These are phyloP conservation scores for Seiridium unicorne DNA, from an alignment of 2,329 filamentous ascomycete species.

Conservation along the genomic window DNA sequence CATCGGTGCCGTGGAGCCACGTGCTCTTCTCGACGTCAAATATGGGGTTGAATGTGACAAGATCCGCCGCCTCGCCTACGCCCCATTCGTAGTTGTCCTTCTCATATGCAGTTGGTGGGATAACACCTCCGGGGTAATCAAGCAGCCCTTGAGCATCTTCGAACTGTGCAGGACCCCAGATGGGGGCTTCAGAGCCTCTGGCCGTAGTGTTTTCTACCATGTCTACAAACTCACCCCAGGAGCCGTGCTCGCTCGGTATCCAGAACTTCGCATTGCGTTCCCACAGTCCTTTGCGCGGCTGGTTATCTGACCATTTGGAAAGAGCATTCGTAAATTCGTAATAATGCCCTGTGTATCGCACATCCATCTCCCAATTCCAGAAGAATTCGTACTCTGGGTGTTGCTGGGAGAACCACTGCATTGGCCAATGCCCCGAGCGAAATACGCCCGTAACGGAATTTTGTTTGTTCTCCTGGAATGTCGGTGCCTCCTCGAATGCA, in stretches of 20 bases:
- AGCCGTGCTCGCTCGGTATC: not conserved
- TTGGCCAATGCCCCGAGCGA: not conserved
- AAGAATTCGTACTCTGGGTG: not conserved
- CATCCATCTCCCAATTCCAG: not conserved
- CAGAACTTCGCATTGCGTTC: not conserved
- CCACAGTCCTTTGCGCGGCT: not conserved
- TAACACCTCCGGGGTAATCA: not conserved
- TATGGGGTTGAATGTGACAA: not conserved
- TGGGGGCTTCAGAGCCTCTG: not conserved
- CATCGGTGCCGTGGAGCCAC: not conserved
- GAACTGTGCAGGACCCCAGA: not conserved
- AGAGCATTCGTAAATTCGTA: not conserved
- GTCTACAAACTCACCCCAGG: not conserved
- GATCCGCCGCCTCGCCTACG: not conserved
- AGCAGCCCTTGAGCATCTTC: not conserved
- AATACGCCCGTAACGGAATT: not conserved
- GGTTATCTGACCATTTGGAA: not conserved
- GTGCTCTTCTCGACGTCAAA: not conserved
- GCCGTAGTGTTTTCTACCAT: not conserved
- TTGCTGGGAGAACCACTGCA: not conserved
- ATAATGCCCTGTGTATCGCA: not conserved
- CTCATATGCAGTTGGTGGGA: not conserved
- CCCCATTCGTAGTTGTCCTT: not conserved
- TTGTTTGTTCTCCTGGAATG: not conserved
- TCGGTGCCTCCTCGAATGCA: not conserved